Conservation (phyloP, 148 eudicot genomes). For the Limonium bicolor region DNA sequence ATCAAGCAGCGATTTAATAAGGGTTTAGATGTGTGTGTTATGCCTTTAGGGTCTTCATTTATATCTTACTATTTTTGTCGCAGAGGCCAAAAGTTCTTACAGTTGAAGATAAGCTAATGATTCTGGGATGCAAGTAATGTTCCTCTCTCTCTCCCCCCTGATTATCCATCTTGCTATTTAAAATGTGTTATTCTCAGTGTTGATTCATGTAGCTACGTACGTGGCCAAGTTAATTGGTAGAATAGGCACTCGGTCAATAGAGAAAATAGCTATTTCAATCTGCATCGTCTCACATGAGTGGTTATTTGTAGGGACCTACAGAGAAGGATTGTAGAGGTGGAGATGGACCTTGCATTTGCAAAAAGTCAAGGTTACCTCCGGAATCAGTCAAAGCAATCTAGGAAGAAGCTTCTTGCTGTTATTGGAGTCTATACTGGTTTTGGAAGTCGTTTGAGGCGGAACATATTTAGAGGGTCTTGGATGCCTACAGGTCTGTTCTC, state of each 20-base stretch:
- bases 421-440: conserved; percentile 95
- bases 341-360: conserved; percentile 86
- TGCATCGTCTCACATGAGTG: too few species aligned
- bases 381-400: conserved; percentile 30
- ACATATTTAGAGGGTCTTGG: conserved; percentile 75
- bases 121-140: conserved; percentile 86
- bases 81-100: conserved; percentile 82
- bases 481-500: conserved; percentile 61
- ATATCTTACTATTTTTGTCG: conserved; percentile 12
- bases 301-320: conserved; percentile 66
- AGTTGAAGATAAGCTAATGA: conserved; percentile 82
- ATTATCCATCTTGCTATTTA: too few species aligned
- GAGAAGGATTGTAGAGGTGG: conserved; percentile 82
- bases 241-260: too few species aligned
- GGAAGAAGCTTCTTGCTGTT: conserved; percentile 70
- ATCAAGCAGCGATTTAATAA: too few species aligned
- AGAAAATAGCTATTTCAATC: too few species aligned
- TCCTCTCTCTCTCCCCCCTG: conserved; percentile 8
- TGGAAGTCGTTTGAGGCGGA: conserved; percentile 78
- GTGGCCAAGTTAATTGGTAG: too few species aligned
- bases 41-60: too few species aligned
- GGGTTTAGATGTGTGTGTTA: too few species aligned
- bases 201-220: too few species aligned
- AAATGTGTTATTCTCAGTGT: too few species aligned
- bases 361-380: conserved; percentile 86